These are phyloP conservation scores for Prunus yedoensis DNA, from an alignment of 331 rosid genomes.

Conservation along the genomic window DNA sequence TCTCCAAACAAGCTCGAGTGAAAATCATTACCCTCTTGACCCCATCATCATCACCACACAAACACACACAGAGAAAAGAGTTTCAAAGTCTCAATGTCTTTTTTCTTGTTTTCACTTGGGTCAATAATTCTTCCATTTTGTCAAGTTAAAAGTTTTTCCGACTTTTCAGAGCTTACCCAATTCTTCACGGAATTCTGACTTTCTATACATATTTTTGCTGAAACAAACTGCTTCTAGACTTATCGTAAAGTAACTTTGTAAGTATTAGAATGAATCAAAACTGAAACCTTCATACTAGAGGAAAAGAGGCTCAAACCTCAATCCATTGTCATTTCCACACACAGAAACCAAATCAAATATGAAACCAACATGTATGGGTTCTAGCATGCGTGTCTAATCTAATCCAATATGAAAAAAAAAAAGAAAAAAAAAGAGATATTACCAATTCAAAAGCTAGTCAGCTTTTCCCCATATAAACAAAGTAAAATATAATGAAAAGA, in stretches of 20 bases:
- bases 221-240: neutral
- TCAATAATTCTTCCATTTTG: slow-evolving; percentile 17
- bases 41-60: slow-evolving; percentile 33
- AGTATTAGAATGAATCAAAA: neutral
- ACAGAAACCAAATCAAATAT: neutral
- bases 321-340: neutral
- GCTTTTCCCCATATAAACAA: slow-evolving; percentile 20
- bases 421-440: neutral
- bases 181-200: slow-evolving; percentile 1
- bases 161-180: neutral
- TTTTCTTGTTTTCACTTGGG: slow-evolving; percentile 12
- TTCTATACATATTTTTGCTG: neutral
- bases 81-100: neutral
- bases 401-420: neutral
- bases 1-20: slow-evolving; percentile 38
- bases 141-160: slow-evolving; percentile 3
- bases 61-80: slow-evolving; percentile 2
- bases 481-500: neutral
- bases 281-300: neutral
- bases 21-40: slow-evolving; percentile 44
- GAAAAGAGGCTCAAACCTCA: slow-evolving; percentile 5
- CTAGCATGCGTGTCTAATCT: slow-evolving; percentile 8
- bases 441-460: slow-evolving; percentile 7
- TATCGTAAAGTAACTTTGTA: neutral
- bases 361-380: slow-evolving; percentile 1